Evolutionary conservation across 2,329 filamentous ascomycete genomes (phyloP).

Genomic region (Scytalidium lignicola): DNA sequence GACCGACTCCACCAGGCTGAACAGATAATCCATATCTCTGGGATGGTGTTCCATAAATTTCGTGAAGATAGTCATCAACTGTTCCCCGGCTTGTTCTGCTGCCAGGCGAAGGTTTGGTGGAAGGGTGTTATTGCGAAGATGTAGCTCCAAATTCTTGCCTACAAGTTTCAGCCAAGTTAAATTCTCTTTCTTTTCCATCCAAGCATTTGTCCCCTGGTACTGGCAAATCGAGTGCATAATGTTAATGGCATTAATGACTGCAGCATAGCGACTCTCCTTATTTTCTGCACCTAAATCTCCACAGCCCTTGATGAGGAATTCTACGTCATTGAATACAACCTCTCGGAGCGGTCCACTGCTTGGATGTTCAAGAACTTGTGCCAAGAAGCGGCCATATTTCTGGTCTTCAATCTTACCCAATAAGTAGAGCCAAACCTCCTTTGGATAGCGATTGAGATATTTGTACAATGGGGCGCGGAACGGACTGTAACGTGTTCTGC

Average conservation of each 20-base stretch:
- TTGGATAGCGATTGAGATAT: conserved; percentile 89
- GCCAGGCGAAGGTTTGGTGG: conserved; percentile 71
- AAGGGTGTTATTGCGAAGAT: conserved; percentile 65
- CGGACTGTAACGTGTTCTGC: conserved; percentile 83
- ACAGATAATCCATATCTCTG: conserved; percentile 75
- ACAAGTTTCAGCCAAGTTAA: conserved; percentile 57
- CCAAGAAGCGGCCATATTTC: conserved; percentile 84
- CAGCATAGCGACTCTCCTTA: conserved; percentile 62
- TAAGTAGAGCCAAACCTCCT: conserved; percentile 79
- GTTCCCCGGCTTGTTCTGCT: conserved; percentile 83
- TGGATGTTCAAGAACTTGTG: conserved; percentile 74
- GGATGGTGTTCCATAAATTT: conserved; percentile 71
- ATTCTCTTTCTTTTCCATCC: conserved; percentile 65
- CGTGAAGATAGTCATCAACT: conserved; percentile 80
- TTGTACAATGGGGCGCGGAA: conserved; percentile 88
- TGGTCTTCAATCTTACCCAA: conserved; percentile 75
- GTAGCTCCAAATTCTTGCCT: conserved; percentile 73
- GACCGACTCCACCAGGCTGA: conserved; percentile 76
- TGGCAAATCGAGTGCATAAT: conserved; percentile 73
- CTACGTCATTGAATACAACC: conserved; percentile 67
- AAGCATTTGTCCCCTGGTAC: conserved; percentile 56
- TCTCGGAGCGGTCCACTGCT: conserved; percentile 72
- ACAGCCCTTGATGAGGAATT: conserved; percentile 64
- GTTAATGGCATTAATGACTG: conserved; percentile 83
- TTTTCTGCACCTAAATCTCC: conserved; percentile 59